Evolutionary conservation across 73 alveolate species (phyloP), one percentile per base, ranked within the genome.

Genomic region (Blepharisma japonicum): DNA sequence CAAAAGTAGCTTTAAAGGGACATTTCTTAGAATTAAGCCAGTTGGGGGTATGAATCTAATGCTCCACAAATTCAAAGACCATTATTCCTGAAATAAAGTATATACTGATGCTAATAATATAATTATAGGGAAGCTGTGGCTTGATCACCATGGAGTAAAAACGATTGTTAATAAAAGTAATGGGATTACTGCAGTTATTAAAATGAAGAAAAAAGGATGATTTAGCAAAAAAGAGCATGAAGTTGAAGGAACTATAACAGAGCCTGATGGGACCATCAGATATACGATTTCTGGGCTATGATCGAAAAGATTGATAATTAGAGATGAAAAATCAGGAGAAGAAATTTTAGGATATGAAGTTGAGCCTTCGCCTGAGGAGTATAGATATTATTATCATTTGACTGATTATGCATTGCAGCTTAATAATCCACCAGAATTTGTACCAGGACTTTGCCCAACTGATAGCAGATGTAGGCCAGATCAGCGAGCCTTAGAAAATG

Each of bases 381-480:
- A 83, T 48, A 92, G 91, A 71, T 84, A 82, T 78, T 88, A 91
- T 85, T 94, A 83, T 80, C 91, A 77, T 47, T 88, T 79, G 38
- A 79, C 92, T 38, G 83, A 89, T 21, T 86, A 78, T 71, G 86
- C 96, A 42, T 81, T 86, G 47, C 87, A 91, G 78, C 79, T 94
- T 56, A 94, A 94, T 85, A 86, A 91, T 47, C 71, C 95, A 68
- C 93, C 91, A 68, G 90, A 94, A 67, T 81, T 92, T 82, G 80
- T 86, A 71, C 91, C 42, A 32, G 42, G 76, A 55, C 77, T 95
- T 20, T 98, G 98, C 20, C 96, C 97, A 3, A 93, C 99, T 7
- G 99, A 95, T 84, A 85, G 96, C 14, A 91, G 99, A 83, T 77
- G 93, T n/a, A 84, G 99, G 50, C 98, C 98, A 32, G 99, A 95